Conservation (phyloP, 345 rosid genomes). For the Dimocarpus longan region DNA sequence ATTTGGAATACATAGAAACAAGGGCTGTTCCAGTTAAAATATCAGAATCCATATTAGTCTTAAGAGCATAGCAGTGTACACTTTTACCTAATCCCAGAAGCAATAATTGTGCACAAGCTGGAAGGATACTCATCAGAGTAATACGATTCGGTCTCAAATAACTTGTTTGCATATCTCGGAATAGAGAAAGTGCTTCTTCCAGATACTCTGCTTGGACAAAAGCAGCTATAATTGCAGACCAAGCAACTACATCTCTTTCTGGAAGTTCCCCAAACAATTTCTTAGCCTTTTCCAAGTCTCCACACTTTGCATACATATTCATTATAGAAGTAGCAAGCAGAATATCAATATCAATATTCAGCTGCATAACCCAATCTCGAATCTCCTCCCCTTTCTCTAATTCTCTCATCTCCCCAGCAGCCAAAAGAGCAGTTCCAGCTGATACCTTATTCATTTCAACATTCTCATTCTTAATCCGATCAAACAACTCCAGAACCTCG, state of each 20-base stretch:
- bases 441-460: constrained; percentile 46
- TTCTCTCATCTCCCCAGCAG: constrained; percentile 52
- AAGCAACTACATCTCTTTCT: constrained; percentile 52
- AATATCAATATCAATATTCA: constrained; percentile 44
- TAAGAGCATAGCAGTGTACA: constrained; percentile 57
- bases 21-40: constrained; percentile 49
- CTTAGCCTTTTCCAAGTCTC: constrained; percentile 43
- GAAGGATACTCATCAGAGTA: constrained; percentile 50
- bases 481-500: constrained; percentile 51
- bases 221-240: constrained; percentile 60
- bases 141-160: constrained; percentile 47
- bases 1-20: constrained; percentile 61
- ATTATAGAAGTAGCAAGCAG: constrained; percentile 52
- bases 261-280: constrained; percentile 36
- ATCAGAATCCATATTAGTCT: constrained; percentile 44
- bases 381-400: constrained; percentile 42
- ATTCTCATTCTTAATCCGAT: constrained; percentile 32
- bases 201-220: constrained; percentile 56
- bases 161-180: constrained; percentile 47
- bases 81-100: constrained; percentile 52
- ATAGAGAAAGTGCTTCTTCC: constrained; percentile 48
- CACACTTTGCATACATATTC: constrained; percentile 63
- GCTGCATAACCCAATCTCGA: constrained; percentile 36
- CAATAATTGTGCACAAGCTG: constrained; percentile 49
- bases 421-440: constrained; percentile 45